Conservation (phyloP, 2,329 filamentous ascomycete genomes). For the Eutypa lata region DNA sequence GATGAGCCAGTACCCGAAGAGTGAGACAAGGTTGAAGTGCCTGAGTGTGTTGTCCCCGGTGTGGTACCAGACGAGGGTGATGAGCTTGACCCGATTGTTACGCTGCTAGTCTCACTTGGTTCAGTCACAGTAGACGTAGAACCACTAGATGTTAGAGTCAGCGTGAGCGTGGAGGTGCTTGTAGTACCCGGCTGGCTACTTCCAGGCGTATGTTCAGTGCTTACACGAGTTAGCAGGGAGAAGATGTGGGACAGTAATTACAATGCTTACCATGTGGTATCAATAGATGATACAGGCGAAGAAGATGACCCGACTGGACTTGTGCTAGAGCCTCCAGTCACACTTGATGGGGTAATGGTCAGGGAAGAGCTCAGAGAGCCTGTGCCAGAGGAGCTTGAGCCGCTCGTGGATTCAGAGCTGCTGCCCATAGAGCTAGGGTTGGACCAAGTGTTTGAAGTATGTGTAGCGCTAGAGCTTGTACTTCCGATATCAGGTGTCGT, state of each 20-base stretch:
- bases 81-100: not conserved
- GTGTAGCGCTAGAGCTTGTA: conserved; percentile 3
- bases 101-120: conserved; percentile 1
- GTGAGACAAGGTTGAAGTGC: not conserved
- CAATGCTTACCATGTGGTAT: conserved; percentile 11
- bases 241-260: not conserved
- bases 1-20: not conserved
- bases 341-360: not conserved
- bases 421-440: not conserved
- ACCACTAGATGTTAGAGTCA: not conserved
- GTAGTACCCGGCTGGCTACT: not conserved
- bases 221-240: conserved; percentile 3
- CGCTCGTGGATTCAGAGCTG: not conserved
- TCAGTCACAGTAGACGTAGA: conserved; percentile 8
- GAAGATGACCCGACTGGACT: conserved; percentile 5
- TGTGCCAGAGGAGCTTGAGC: not conserved
- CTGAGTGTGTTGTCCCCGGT: not conserved
- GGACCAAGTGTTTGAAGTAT: conserved; percentile 2
- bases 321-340: conserved; percentile 2
- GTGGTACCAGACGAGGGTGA: not conserved
- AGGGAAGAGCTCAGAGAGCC: not conserved
- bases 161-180: conserved; percentile 1
- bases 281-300: not conserved
- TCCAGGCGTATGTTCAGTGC: conserved; percentile 7
- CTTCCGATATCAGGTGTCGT: not conserved